Conservation (phyloP, 257 asterid species). For the Penstemon eatonii region DNA sequence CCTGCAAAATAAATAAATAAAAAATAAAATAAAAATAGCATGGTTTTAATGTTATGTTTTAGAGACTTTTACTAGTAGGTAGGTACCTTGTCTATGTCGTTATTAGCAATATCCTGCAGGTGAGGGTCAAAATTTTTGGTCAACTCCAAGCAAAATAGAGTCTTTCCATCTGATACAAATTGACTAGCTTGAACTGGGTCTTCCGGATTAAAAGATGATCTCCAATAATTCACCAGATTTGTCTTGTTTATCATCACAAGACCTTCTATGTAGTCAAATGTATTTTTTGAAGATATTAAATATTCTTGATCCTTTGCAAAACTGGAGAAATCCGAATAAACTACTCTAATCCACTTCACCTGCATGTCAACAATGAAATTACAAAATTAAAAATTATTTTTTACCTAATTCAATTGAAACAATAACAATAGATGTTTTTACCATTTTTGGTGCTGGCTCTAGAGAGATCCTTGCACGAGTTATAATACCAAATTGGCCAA, state of each 20-base stretch:
- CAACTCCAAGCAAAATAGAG: slow-evolving; percentile 78
- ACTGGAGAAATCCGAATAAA: slow-evolving; percentile 71
- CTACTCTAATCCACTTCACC: slow-evolving; percentile 92
- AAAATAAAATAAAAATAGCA: neutral
- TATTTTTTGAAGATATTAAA: slow-evolving; percentile 54
- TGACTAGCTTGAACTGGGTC: slow-evolving; percentile 66
- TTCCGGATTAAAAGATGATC: slow-evolving; percentile 66
- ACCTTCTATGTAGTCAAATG: slow-evolving; percentile 88
- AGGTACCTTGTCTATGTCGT: slow-evolving; percentile 47
- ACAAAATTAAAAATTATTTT: no score
- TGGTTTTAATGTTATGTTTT: neutral
- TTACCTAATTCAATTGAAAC: no score
- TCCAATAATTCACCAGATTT: slow-evolving; percentile 72
- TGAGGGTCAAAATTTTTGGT: slow-evolving; percentile 59
- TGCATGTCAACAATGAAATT: slow-evolving; percentile 27
- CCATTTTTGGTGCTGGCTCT: slow-evolving; percentile 91
- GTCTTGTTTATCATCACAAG: slow-evolving; percentile 71
- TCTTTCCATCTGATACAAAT: slow-evolving; percentile 71
- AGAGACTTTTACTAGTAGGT: neutral
- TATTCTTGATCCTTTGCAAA: slow-evolving; percentile 76
- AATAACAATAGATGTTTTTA: slow-evolving; percentile 20
- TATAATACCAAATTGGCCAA: slow-evolving; percentile 91
- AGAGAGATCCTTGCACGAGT: slow-evolving; percentile 80
- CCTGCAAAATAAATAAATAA: slow-evolving; percentile 48
- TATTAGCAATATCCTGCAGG: slow-evolving; percentile 29